Percentiles rank a stretch among this genome's conserved stretches.
Evolutionary conservation across 768 basidiomycete genomes (phyloP).

Genomic region (Trametes elegans): DNA sequence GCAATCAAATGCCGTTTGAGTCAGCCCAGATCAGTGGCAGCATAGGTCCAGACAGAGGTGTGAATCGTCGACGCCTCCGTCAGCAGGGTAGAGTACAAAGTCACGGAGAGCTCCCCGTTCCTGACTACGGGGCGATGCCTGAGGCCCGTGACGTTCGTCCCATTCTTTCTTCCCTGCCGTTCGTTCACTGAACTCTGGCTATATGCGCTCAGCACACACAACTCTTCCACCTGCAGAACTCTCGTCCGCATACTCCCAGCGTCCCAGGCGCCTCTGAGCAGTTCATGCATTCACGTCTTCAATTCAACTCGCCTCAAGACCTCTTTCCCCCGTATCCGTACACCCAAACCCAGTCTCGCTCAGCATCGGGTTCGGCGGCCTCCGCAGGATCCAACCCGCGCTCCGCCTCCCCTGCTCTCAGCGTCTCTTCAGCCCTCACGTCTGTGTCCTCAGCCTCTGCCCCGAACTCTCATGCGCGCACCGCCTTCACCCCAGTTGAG

Average conservation of each 20-base stretch:
- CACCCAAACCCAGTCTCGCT: conserved; percentile 35
- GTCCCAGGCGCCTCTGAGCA: not conserved
- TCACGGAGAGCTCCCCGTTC: conserved; percentile 11
- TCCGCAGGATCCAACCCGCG: conserved; percentile 43
- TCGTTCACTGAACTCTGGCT: conserved; percentile 8
- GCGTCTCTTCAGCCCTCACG: conserved; percentile 51
- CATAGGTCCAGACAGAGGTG: conserved; percentile 50
- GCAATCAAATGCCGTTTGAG: conserved; percentile 14
- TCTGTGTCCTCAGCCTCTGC: conserved; percentile 43
- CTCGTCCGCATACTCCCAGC: conserved; percentile 17
- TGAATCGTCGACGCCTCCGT: conserved; percentile 35
- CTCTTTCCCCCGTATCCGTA: not conserved
- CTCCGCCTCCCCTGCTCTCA: conserved; percentile 61
- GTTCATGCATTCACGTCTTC: not conserved
- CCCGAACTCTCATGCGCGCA: conserved; percentile 29
- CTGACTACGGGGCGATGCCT: conserved; percentile 6
- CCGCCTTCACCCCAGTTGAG: not conserved
- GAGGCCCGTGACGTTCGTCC: conserved; percentile 11
- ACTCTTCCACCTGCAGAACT: conserved; percentile 11
- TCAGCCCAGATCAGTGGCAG: conserved; percentile 45
- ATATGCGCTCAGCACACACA: conserved; percentile 15
- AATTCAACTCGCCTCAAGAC: not conserved
- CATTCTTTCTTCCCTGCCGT: not conserved
- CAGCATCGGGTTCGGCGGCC: conserved; percentile 44
- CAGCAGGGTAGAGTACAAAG: conserved; percentile 6